These are phyloP conservation scores for Eucalyptus sideroxylon DNA, from an alignment of 345 rosid genomes.

Conservation along the genomic window DNA sequence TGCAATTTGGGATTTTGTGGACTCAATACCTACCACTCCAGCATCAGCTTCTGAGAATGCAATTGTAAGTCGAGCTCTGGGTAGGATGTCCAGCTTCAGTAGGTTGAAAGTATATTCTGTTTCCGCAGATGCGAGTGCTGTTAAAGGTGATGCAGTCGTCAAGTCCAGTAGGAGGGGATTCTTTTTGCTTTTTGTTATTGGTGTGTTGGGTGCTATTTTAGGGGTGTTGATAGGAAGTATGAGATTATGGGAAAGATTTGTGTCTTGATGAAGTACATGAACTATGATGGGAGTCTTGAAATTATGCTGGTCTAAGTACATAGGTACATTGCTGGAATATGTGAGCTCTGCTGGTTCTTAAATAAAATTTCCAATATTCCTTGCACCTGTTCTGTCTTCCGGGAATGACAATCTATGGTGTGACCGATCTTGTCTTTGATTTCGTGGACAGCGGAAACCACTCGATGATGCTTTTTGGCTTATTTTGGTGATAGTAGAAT, in stretches of 20 bases:
- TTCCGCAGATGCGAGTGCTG: constrained; percentile 1
- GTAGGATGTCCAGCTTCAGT: constrained; percentile 64
- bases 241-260: constrained; percentile 24
- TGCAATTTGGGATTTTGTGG: constrained; percentile 64
- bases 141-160: constrained; percentile 3
- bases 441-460: background rate
- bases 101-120: constrained; percentile 13
- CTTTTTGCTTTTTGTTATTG: constrained; percentile 39
- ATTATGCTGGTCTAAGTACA: background rate
- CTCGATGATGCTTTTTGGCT: background rate
- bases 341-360: background rate
- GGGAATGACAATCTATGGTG: background rate
- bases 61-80: constrained; percentile 48
- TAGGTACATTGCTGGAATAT: background rate
- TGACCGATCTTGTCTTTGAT: background rate
- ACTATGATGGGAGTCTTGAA: background rate
- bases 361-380: background rate
- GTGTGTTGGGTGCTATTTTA: constrained; percentile 47
- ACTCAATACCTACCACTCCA: constrained; percentile 76
- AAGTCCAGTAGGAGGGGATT: constrained; percentile 19
- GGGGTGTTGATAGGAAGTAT: constrained; percentile 49
- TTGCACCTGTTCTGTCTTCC: background rate
- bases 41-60: constrained; percentile 77
- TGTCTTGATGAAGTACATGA: background rate
- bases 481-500: background rate